phyloP scores from a whole-genome alignment of 2,329 filamentous ascomycete genomes.

The Fusarium haematococcum region DNA sequence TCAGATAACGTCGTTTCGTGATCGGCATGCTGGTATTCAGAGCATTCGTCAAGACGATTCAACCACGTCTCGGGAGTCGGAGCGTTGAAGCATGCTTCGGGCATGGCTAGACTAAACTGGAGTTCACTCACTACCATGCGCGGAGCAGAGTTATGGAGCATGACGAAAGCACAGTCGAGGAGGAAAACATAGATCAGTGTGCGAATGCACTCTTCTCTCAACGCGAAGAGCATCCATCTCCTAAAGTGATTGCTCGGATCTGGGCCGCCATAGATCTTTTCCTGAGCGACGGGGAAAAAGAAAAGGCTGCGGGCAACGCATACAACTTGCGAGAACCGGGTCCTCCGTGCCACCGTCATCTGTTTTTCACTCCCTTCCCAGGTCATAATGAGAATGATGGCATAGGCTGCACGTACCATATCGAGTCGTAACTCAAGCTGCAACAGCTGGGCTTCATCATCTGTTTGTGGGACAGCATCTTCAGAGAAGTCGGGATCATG shows the following conservation, averaged over 20 bases:
- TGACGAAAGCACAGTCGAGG: constrained; percentile 27
- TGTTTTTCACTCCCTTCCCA: constrained; percentile 14
- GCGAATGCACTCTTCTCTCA: constrained; percentile 25
- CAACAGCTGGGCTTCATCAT: not conserved
- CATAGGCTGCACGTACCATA: constrained; percentile 13
- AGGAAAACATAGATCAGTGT: constrained; percentile 21
- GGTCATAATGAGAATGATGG: constrained; percentile 5
- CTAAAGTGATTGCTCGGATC: not conserved
- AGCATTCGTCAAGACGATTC: not conserved
- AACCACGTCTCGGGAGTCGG: not conserved
- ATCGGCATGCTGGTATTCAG: not conserved
- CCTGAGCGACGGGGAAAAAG: not conserved
- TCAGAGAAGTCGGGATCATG: constrained; percentile 4
- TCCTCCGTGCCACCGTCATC: constrained; percentile 4
- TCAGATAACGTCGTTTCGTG: not conserved
- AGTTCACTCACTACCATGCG: constrained; percentile 18
- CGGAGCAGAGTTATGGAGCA: constrained; percentile 24
- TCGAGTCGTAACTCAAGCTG: constrained; percentile 6
- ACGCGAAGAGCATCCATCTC: not conserved
- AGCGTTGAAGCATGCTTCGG: constrained; percentile 14
- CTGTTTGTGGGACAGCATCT: not conserved
- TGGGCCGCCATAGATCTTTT: not conserved
- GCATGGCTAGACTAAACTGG: constrained; percentile 9
- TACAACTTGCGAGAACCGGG: constrained; percentile 10
- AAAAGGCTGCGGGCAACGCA: constrained; percentile 6